Evolutionary conservation across 441 rosid species (phyloP).

Genomic region (Populus trichocarpa): DNA sequence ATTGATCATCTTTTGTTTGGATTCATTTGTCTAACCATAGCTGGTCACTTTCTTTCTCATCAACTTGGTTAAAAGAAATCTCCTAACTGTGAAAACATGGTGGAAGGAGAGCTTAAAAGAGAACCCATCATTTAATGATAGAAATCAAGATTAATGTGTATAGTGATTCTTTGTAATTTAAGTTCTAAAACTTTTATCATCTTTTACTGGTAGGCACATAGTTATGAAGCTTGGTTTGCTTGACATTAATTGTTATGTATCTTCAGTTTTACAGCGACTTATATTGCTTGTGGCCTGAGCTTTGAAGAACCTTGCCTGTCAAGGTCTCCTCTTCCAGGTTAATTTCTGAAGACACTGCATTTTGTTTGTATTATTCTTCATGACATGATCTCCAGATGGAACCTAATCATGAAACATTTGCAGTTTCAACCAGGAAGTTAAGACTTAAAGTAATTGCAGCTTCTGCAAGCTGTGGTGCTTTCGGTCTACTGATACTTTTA

Average conservation of each 20-base stretch:
- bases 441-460: constrained; percentile 51
- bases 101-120: no score
- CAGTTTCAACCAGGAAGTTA: constrained; percentile 59
- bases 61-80: no score
- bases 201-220: no score
- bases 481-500: constrained; percentile 44
- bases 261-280: constrained; percentile 69
- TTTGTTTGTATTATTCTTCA: background rate
- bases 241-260: constrained; percentile 13
- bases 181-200: no score
- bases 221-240: background rate
- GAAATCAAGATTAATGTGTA: no score
- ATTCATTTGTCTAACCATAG: background rate
- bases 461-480: constrained; percentile 54
- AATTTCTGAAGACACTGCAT: background rate
- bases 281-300: constrained; percentile 64
- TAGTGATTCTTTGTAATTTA: no score
- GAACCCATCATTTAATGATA: no score
- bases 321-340: constrained; percentile 61
- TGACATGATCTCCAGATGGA: background rate
- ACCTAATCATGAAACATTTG: constrained; percentile 13
- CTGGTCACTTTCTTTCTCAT: no score
- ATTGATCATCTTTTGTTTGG: background rate
- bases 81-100: no score
- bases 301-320: constrained; percentile 69